Evolutionary conservation across 31 red algal species (phyloP).

Genomic region (Asparagopsis taxiformis): DNA sequence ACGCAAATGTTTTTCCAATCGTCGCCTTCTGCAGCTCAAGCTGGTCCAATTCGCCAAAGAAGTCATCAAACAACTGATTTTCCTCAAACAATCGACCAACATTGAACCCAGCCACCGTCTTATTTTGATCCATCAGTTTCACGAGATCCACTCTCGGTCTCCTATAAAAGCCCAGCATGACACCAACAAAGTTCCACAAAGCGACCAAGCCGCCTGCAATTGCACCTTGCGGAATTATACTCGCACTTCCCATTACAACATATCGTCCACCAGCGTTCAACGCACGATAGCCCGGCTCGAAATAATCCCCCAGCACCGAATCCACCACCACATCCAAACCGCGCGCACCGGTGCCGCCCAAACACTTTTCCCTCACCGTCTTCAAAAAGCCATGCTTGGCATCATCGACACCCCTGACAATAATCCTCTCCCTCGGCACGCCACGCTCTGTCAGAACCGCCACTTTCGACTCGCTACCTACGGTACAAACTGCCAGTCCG

Average conservation of each 20-base stretch:
- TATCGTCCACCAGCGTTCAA: constrained; percentile 53
- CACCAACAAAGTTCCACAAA: too few species aligned
- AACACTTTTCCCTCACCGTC: constrained; percentile 9
- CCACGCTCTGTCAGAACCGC: constrained; percentile 9
- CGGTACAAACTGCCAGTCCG: constrained; percentile 23
- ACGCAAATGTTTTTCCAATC: too few species aligned
- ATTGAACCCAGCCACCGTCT: too few species aligned
- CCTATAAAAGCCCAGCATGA: too few species aligned
- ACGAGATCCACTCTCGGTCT: too few species aligned
- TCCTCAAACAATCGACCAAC: too few species aligned
- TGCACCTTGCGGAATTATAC: constrained; percentile 24
- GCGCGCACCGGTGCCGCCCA: constrained; percentile 1
- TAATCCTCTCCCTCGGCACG: constrained; percentile 20
- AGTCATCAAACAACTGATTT: too few species aligned
- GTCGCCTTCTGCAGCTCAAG: too few species aligned
- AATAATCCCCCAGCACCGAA: constrained; percentile 42
- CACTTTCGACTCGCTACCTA: constrained; percentile 22
- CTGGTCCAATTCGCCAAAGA: too few species aligned
- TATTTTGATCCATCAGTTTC: too few species aligned
- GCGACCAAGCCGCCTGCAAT: too few species aligned
- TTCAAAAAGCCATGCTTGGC: constrained; percentile 22
- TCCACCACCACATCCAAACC: constrained; percentile 59
- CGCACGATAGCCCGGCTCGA: constrained; percentile 15
- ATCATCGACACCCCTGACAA: constrained; percentile 51
- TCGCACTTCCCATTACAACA: constrained; percentile 48